A percentile compares a stretch with the other conserved stretches of the same genome.
These are phyloP conservation scores for Salix arbutifolia DNA, from an alignment of 345 rosid genomes.

Conservation along the genomic window DNA sequence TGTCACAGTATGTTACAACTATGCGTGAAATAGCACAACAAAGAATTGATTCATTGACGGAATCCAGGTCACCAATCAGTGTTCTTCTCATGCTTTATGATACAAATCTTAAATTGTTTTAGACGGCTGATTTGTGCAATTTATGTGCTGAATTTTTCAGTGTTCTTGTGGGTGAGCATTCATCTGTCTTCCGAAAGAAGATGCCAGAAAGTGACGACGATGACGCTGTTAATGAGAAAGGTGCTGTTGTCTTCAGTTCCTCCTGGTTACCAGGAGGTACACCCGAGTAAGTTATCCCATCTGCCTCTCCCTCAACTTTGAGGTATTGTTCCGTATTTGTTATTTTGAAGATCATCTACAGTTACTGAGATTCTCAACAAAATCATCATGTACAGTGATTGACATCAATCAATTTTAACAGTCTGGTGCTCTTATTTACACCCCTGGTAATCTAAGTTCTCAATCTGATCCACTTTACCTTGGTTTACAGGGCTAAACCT, in stretches of 20 bases:
- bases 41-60: conserved; percentile 61
- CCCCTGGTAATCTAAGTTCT: neutral
- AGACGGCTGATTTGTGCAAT: conserved; percentile 4
- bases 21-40: conserved; percentile 63
- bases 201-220: conserved; percentile 54
- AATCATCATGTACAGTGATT: too few species aligned
- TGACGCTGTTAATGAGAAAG: conserved; percentile 38
- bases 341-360: neutral
- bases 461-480: neutral
- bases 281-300: conserved; percentile 46
- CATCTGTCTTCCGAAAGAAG: conserved; percentile 51
- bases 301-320: neutral
- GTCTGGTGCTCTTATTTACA: neutral
- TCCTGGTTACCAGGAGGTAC: conserved; percentile 77
- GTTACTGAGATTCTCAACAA: neutral
- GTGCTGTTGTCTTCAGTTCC: conserved; percentile 63
- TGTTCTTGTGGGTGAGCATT: conserved; percentile 73
- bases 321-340: neutral
- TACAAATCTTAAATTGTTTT: neutral
- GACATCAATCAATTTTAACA: neutral
- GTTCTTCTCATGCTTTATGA: neutral
- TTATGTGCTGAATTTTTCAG: conserved; percentile 35
- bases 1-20: conserved; percentile 48
- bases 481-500: conserved; percentile 39
- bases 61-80: conserved; percentile 59